Percentiles rank a stretch among this genome's conserved stretches.
phyloP scores from a whole-genome alignment of 768 basidiomycete species.

The Lepiota brunneoincarnata region DNA sequence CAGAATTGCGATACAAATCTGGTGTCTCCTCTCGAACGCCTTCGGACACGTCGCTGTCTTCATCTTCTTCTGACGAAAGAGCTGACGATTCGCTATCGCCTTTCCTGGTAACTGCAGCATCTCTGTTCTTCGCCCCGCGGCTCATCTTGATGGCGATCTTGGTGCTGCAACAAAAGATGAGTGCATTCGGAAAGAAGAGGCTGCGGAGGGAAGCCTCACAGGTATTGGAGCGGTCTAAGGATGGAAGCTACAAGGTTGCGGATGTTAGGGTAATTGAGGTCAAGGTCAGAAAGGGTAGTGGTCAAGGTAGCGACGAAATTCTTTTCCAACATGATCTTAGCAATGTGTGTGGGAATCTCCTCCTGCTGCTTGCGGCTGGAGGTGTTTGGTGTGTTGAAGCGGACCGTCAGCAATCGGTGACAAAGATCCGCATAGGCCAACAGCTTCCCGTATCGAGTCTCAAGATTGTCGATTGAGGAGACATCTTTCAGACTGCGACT shows the following conservation, averaged over 20 bases:
- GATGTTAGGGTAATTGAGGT: constrained; percentile 93
- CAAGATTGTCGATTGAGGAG: constrained; percentile 53
- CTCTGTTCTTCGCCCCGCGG: constrained; percentile 66
- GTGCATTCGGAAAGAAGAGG: background rate
- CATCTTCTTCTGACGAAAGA: constrained; percentile 46
- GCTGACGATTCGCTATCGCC: constrained; percentile 45
- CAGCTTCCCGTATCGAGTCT: constrained; percentile 83
- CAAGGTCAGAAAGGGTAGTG: constrained; percentile 84
- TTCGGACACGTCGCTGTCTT: constrained; percentile 53
- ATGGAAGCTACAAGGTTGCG: constrained; percentile 84
- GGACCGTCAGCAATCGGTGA: constrained; percentile 80
- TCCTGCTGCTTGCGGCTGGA: constrained; percentile 49
- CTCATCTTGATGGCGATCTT: constrained; percentile 99
- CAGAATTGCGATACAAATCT: constrained; percentile 94
- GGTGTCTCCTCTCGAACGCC: constrained; percentile 78
- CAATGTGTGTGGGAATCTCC: constrained; percentile 86
- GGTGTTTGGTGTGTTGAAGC: constrained; percentile 53
- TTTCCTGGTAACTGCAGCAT: constrained; percentile 44
- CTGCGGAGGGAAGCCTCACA: constrained; percentile 51
- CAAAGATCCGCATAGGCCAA: constrained; percentile 86
- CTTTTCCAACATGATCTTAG: constrained; percentile 98
- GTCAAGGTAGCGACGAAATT: constrained; percentile 90
- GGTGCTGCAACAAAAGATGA: constrained; percentile 50
- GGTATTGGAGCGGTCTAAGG: constrained; percentile 81
- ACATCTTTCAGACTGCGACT: constrained; percentile 85